These are phyloP conservation scores for Priceomyces carsonii DNA, from an alignment of 805 yeast species.

Conservation along the genomic window DNA sequence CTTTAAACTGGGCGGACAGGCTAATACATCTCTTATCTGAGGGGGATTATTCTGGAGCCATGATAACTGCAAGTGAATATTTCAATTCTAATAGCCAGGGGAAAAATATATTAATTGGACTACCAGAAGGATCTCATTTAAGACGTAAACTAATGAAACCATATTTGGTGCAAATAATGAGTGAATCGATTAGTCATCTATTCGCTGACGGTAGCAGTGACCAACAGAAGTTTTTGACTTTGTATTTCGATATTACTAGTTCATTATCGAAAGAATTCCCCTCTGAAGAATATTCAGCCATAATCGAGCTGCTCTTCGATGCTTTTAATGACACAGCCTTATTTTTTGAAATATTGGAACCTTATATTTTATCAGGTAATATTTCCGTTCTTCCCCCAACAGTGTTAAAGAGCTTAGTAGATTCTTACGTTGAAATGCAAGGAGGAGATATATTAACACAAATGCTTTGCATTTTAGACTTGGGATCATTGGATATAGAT, in stretches of 20 bases:
- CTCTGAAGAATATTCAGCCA: conserved; percentile 47
- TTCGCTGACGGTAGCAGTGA: conserved; percentile 23
- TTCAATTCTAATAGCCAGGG: conserved; percentile 46
- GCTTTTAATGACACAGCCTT: conserved; percentile 24
- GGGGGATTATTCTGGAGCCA: conserved; percentile 55
- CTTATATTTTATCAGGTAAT: conserved; percentile 47
- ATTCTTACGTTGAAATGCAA: conserved; percentile 40
- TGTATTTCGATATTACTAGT: conserved; percentile 15
- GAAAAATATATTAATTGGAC: conserved; percentile 53
- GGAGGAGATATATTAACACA: conserved; percentile 59
- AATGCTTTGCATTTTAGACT: conserved; percentile 67
- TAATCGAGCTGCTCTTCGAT: conserved; percentile 33
- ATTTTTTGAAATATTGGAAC: conserved; percentile 56
- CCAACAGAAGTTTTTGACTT: conserved; percentile 23
- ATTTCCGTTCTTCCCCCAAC: conserved; percentile 59
- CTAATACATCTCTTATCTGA: conserved; percentile 48
- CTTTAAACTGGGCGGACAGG: conserved; percentile 71
- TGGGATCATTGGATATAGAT: conserved; percentile 73
- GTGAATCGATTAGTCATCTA: conserved; percentile 49
- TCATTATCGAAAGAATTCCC: conserved; percentile 6
- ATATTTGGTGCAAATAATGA: conserved; percentile 57
- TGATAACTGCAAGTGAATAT: conserved; percentile 54
- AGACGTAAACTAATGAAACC: conserved; percentile 53
- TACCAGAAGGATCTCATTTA: conserved; percentile 47
- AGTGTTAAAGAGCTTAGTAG: conserved; percentile 62